Evolutionary conservation across 257 asterid species (phyloP).

Genomic region (Osmanthus fragrans): DNA sequence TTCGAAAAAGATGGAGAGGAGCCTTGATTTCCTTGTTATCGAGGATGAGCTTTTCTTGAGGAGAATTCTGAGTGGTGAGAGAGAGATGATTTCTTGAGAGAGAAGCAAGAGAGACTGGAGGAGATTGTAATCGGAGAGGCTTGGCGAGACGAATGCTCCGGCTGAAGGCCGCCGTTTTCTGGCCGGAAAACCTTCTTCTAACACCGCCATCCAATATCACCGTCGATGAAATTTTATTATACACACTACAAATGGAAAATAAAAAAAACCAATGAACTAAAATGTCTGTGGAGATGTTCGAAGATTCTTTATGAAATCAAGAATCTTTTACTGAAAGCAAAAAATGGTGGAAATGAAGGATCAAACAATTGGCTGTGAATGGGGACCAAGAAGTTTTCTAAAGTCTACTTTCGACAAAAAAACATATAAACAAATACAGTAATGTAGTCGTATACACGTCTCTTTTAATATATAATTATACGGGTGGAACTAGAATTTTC

Average conservation of each 20-base stretch:
- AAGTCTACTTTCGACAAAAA: constrained; percentile 33
- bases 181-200: constrained; percentile 58
- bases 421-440: constrained; percentile 15
- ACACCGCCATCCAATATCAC: constrained; percentile 52
- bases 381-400: constrained; percentile 40
- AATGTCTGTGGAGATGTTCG: neutral
- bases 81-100: constrained; percentile 60
- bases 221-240: neutral
- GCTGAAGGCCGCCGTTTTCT: constrained; percentile 73
- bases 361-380: constrained; percentile 57
- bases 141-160: constrained; percentile 58
- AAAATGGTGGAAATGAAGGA: constrained; percentile 32
- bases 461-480: no score
- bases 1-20: constrained; percentile 61
- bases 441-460: constrained; percentile 28
- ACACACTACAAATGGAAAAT: neutral
- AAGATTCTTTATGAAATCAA: constrained; percentile 8
- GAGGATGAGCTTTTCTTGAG: constrained; percentile 52
- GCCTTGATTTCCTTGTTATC: constrained; percentile 54
- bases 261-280: neutral
- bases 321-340: constrained; percentile 36
- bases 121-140: constrained; percentile 55
- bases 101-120: constrained; percentile 55
- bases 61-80: constrained; percentile 47
- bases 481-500: no score